Conservation (phyloP, 352 stramenopile species). For the Pelagophyceae sp. region DNA sequence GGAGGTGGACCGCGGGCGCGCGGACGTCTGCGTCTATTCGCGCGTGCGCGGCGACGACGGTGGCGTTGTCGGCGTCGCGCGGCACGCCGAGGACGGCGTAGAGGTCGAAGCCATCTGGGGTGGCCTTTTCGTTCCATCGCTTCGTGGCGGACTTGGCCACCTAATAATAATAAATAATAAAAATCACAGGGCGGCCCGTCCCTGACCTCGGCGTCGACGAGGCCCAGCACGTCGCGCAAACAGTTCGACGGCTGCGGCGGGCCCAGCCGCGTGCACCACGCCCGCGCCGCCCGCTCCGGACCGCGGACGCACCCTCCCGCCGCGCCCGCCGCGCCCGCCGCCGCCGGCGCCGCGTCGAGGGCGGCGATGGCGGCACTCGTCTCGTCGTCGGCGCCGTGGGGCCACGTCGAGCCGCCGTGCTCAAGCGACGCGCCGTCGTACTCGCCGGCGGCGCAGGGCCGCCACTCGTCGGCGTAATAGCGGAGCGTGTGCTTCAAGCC, state of each 20-base stretch:
- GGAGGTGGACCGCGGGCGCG: not conserved
- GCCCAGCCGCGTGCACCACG: not conserved
- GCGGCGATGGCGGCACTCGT: not conserved
- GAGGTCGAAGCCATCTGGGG: not conserved
- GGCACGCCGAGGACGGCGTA: not conserved
- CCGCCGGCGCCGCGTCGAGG: too few relatives aligned
- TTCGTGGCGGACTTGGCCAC: not conserved
- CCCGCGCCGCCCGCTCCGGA: not conserved
- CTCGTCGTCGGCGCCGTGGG: not conserved
- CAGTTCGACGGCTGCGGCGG: not conserved
- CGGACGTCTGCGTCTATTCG: not conserved
- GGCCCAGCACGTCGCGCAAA: not conserved
- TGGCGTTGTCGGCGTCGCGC: slow-evolving; percentile 1
- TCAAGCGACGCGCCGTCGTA: not conserved
- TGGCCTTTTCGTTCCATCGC: slow-evolving; percentile 9
- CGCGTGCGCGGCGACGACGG: not conserved
- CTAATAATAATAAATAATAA: not conserved
- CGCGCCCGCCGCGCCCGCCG: too few relatives aligned
- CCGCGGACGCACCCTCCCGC: not conserved
- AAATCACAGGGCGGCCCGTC: not conserved
- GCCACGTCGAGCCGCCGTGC: not conserved
- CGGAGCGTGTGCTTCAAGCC: not conserved
- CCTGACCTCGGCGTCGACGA: not conserved
- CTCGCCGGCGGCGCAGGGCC: not conserved
- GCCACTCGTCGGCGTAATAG: slow-evolving; percentile 15